These are phyloP conservation scores for Myxozyma mucilagina DNA, from an alignment of 805 yeast species.

Conservation along the genomic window DNA sequence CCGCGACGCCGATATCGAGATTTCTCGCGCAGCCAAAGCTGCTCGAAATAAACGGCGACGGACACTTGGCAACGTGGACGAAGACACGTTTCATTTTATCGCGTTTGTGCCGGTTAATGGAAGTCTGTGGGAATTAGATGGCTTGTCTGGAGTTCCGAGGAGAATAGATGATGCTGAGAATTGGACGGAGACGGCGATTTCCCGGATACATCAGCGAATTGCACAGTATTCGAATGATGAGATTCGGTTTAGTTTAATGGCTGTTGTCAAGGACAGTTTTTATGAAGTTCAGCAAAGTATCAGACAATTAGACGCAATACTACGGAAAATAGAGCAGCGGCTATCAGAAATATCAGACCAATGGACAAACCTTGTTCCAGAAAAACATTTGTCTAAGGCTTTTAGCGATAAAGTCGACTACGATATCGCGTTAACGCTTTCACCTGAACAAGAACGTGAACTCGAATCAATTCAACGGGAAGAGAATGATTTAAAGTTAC, in stretches of 20 bases:
- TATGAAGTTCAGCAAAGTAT: not conserved
- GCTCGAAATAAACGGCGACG: not conserved
- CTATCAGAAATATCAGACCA: not conserved
- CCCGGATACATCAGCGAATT: slow-evolving; percentile 11
- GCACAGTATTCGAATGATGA: slow-evolving; percentile 14
- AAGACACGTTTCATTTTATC: slow-evolving; percentile 57
- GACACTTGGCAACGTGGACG: slow-evolving; percentile 32
- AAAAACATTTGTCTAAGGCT: not conserved
- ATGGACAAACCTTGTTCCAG: not conserved
- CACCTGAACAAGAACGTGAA: not conserved
- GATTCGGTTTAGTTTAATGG: slow-evolving; percentile 27
- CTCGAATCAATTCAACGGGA: not conserved
- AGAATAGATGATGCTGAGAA: not conserved
- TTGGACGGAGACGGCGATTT: slow-evolving; percentile 15
- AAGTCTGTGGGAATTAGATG: slow-evolving; percentile 57
- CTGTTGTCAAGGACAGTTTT: slow-evolving; percentile 11
- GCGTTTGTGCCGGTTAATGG: slow-evolving; percentile 53
- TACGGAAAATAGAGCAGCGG: not conserved
- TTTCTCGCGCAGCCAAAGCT: not conserved
- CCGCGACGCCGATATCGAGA: slow-evolving; percentile 10
- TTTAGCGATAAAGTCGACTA: not conserved
- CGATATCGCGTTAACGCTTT: not conserved
- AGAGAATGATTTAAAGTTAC: not conserved
- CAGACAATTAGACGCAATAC: not conserved
- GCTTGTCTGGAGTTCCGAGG: slow-evolving; percentile 10